Conservation (phyloP, 768 basidiomycete genomes). For the Panellus pusillus region DNA sequence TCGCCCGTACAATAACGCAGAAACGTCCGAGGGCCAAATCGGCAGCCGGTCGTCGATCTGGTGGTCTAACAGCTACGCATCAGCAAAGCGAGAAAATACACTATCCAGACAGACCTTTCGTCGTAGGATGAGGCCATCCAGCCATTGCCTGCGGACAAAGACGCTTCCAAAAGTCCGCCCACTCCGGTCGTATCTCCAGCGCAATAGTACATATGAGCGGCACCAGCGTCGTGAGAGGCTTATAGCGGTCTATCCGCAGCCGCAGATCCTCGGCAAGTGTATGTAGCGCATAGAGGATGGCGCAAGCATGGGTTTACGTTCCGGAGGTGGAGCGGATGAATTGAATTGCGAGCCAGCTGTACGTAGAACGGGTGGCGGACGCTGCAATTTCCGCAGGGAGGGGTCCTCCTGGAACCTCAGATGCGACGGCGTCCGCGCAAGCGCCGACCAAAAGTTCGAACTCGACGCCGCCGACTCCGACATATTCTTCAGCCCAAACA, state of each 20-base stretch:
- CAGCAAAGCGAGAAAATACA: not conserved
- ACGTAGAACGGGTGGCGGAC: constrained; percentile 25
- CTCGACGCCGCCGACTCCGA: constrained; percentile 21
- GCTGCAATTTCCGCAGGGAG: constrained; percentile 46
- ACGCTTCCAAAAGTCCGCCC: constrained; percentile 93
- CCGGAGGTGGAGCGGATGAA: constrained; percentile 20
- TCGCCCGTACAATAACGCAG: constrained; percentile 60
- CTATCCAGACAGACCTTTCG: constrained; percentile 36
- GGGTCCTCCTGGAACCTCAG: constrained; percentile 60
- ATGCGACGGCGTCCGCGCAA: constrained; percentile 45
- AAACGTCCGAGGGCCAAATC: constrained; percentile 77
- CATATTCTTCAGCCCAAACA: constrained; percentile 40
- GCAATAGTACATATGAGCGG: constrained; percentile 66
- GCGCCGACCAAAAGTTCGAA: constrained; percentile 45
- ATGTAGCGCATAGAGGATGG: constrained; percentile 76
- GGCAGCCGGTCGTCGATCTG: constrained; percentile 71
- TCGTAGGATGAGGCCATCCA: constrained; percentile 57
- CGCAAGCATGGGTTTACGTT: constrained; percentile 48
- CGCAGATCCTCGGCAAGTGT: constrained; percentile 73
- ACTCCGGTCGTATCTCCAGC: constrained; percentile 70
- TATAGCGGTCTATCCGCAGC: constrained; percentile 54
- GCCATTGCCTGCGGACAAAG: constrained; percentile 62
- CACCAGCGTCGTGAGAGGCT: constrained; percentile 55
- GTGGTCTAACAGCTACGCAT: constrained; percentile 27
- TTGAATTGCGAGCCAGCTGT: not conserved